Evolutionary conservation across 2,329 filamentous ascomycete species (phyloP).

Genomic region (Cordyceps cicadae): DNA sequence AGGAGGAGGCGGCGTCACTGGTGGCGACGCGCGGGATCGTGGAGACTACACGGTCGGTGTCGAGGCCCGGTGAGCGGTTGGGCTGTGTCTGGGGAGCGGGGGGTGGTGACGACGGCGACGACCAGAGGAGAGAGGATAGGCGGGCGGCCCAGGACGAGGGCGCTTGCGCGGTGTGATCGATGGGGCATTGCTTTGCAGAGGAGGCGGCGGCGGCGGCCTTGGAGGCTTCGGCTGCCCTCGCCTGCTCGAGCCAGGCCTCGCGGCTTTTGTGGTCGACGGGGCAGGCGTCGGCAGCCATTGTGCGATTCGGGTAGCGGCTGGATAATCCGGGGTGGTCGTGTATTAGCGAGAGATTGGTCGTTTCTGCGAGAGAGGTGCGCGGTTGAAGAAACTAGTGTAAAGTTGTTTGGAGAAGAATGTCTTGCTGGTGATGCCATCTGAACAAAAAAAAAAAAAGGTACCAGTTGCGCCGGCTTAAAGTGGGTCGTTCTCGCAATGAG

Average conservation of each 20-base stretch:
- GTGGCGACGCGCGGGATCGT: conserved; percentile 61
- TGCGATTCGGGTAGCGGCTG: neutral
- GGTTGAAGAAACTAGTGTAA: neutral
- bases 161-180: conserved; percentile 23
- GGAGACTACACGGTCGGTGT: conserved; percentile 63
- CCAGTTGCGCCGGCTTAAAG: neutral
- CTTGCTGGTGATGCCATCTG: neutral
- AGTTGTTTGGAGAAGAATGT: neutral
- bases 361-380: neutral
- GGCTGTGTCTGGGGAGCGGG: conserved; percentile 14
- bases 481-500: neutral
- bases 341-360: neutral
- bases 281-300: conserved; percentile 42
- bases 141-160: conserved; percentile 35
- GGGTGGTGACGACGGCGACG: conserved; percentile 13
- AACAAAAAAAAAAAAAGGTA: neutral
- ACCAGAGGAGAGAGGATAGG: conserved; percentile 34
- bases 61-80: conserved; percentile 36
- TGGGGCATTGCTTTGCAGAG: conserved; percentile 20
- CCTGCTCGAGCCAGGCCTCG: conserved; percentile 74
- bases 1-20: conserved; percentile 12
- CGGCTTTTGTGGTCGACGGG: conserved; percentile 88
- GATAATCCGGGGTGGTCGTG: neutral
- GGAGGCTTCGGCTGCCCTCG: conserved; percentile 41
- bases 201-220: conserved; percentile 18